phyloP scores from a whole-genome alignment of 2,329 filamentous ascomycete genomes.

The Rosellinia necatrix region DNA sequence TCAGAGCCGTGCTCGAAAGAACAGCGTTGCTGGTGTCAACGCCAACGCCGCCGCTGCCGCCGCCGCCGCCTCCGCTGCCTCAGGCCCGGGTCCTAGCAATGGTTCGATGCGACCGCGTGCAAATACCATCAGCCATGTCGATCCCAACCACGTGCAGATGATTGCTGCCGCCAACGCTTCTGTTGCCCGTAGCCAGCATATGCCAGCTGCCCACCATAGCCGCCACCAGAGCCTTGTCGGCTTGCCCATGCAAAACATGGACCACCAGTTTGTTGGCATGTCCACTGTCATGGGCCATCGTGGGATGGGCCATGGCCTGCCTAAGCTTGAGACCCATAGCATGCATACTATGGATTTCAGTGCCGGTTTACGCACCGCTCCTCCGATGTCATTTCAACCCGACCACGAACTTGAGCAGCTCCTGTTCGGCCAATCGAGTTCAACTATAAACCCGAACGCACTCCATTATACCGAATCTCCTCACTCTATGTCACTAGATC shows the following conservation, averaged over 20 bases:
- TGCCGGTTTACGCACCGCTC: constrained; percentile 78
- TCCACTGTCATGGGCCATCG: constrained; percentile 69
- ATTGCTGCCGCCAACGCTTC: constrained; percentile 64
- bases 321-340: constrained; percentile 81
- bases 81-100: constrained; percentile 55
- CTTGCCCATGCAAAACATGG: constrained; percentile 61
- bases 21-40: constrained; percentile 73
- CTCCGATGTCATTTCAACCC: constrained; percentile 61
- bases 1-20: constrained; percentile 83
- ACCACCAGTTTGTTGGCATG: constrained; percentile 75
- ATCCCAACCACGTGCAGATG: constrained; percentile 75
- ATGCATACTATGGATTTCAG: constrained; percentile 68
- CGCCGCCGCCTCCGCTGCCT: constrained; percentile 52
- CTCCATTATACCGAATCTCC: constrained; percentile 85
- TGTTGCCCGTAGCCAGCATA: constrained; percentile 50
- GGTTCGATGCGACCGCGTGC: constrained; percentile 81
- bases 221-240: constrained; percentile 78
- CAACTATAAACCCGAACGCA: constrained; percentile 71
- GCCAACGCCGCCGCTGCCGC: constrained; percentile 53
- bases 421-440: constrained; percentile 69
- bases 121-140: constrained; percentile 95
- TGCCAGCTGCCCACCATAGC: constrained; percentile 64
- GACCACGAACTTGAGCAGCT: constrained; percentile 73
- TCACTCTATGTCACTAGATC: constrained; percentile 66
- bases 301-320: constrained; percentile 68